Evolutionary conservation across 805 yeast species (phyloP).

Genomic region (Lipomyces yamadae): DNA sequence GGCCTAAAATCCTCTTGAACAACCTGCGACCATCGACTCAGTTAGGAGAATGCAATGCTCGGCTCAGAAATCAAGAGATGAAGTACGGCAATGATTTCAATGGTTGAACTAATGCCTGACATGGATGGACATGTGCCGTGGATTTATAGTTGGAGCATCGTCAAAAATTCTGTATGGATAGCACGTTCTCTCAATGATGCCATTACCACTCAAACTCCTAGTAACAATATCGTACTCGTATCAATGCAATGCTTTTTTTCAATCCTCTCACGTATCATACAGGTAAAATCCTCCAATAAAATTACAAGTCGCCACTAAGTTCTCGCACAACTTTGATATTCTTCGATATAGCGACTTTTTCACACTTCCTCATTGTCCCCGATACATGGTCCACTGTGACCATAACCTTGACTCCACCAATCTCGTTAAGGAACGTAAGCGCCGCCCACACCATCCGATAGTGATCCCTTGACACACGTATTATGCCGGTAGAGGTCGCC

Average conservation of each 20-base stretch:
- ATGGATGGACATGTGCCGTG: too few species aligned
- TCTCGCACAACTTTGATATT: constrained; percentile 11
- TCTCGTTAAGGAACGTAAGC: constrained; percentile 50
- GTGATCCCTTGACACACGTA: constrained; percentile 73
- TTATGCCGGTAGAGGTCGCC: constrained; percentile 80
- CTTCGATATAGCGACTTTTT: constrained; percentile 62
- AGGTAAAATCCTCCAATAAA: not conserved
- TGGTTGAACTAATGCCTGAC: too few species aligned
- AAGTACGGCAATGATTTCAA: too few species aligned
- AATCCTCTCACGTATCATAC: not conserved
- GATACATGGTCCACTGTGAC: constrained; percentile 71
- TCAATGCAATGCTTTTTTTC: not conserved
- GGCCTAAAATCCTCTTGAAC: not conserved
- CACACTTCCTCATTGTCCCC: constrained; percentile 81
- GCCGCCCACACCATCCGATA: constrained; percentile 69
- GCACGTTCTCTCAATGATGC: too few species aligned
- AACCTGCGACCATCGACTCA: too few species aligned
- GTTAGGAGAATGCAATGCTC: not conserved
- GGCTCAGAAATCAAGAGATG: not conserved
- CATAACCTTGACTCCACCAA: constrained; percentile 58
- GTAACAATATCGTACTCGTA: not conserved
- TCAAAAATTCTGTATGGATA: too few species aligned
- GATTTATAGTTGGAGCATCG: too few species aligned
- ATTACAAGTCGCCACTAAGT: not conserved
- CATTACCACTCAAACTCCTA: too few species aligned